These are phyloP conservation scores for Trichoderma atroviride DNA, from an alignment of 2,329 filamentous ascomycete genomes.

Conservation along the genomic window DNA sequence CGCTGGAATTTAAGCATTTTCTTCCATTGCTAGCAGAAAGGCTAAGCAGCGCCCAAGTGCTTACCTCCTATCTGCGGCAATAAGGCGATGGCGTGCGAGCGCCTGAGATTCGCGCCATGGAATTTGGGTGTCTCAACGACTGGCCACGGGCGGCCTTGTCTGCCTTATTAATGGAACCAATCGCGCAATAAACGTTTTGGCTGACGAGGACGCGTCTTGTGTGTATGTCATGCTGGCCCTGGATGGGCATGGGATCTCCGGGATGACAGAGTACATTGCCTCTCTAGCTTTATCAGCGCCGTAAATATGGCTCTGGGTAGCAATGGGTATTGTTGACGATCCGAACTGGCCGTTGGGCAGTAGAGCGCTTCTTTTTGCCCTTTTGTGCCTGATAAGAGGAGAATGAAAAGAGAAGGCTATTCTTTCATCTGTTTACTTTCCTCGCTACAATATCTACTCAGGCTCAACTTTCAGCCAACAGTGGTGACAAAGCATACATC, in stretches of 20 bases:
- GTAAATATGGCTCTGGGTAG: constrained; percentile 21
- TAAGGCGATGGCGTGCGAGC: constrained; percentile 26
- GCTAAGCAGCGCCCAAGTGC: not conserved
- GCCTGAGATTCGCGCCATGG: constrained; percentile 24
- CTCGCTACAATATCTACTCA: not conserved
- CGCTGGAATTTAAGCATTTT: not conserved
- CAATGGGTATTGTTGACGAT: constrained; percentile 14
- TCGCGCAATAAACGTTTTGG: constrained; percentile 26
- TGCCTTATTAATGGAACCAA: constrained; percentile 25
- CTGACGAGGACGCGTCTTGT: constrained; percentile 26
- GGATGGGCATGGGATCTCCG: constrained; percentile 14
- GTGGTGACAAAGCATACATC: not conserved
- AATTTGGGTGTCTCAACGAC: not conserved
- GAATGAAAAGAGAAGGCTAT: not conserved
- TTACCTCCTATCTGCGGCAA: constrained; percentile 7
- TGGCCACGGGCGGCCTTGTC: not conserved
- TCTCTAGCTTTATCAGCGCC: not conserved
- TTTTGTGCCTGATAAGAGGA: constrained; percentile 8
- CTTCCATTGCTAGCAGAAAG: not conserved
- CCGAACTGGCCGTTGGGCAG: constrained; percentile 6
- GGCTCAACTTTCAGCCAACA: too few relatives aligned
- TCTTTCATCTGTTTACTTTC: not conserved
- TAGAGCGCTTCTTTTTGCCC: not conserved
- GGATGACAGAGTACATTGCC: constrained; percentile 1
- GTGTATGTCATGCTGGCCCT: constrained; percentile 22